Base-by-base conservation (phyloP, 1,284 basidiomycete genomes). In the Paramarasmius palmivorus region DNA sequence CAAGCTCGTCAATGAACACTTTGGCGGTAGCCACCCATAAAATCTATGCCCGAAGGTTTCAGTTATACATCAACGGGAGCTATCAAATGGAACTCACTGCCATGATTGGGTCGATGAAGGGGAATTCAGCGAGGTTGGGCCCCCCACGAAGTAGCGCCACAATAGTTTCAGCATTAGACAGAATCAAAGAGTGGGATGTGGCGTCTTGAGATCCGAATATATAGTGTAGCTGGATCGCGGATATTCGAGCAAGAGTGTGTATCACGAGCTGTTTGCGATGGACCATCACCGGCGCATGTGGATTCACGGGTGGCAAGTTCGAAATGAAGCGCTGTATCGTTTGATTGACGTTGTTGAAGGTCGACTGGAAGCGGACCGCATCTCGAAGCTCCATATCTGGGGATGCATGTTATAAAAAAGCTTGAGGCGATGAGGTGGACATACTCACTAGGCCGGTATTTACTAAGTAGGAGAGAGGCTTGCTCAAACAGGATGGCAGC, bases 401-500 rank as follows among this genome's bases (percentile, higher is more conserved):
- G 38, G 25, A 14, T 7, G 15, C 26, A 10, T 6, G 20, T 4
- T 29, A 19, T 19, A 9, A 42, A 12, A 34, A 36, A 14, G 20
- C n/a, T 5, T 6, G 12, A 17, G 32, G 22, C 14, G 34, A 29
- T n/a, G 29, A 42, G 37, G 35, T 32, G 22, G 6, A 25, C 26
- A 15, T 4, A 23, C 59, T 22, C 47, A 63, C 64, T 56, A 0
- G 57, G 56, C 15, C 36, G 50, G 42, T 62, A 60, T 35, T 57
- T 52, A 9, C 50, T 40, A 1, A 56, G 57, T 10, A 66, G 22
- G 1, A 46, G 53, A 36, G 57, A 58, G 22, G 62, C 57, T 17
- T 57, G 57, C 32, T 65, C 60, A 26, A 63, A 65, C 0, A 67
- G 53, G 29, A 67, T 62, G 1, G 63, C 59, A 1, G 62, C 62